phyloP scores from a whole-genome alignment of 805 yeast genomes.

The Alloascoidea africana region DNA sequence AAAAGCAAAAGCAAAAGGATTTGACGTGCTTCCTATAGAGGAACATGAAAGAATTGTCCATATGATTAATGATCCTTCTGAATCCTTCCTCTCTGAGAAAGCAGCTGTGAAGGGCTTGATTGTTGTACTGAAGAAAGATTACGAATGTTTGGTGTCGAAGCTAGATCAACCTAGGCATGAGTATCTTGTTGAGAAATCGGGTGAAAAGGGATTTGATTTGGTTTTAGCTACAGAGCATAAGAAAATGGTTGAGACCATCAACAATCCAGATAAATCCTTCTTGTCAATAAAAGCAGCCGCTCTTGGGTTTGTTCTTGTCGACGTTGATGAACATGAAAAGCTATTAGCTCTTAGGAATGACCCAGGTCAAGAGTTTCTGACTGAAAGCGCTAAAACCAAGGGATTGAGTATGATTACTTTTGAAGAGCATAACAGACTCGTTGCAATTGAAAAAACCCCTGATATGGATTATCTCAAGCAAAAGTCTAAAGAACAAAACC shows the following conservation, averaged over 20 bases:
- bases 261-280: conserved; percentile 15
- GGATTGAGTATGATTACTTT: neutral
- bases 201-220: neutral
- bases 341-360: neutral
- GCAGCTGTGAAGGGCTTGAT: neutral
- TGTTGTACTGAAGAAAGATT: conserved; percentile 8
- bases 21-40: conserved; percentile 6
- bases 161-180: neutral
- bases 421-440: neutral
- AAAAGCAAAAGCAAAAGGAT: conserved; percentile 8
- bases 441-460: neutral
- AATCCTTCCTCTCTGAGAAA: neutral
- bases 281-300: conserved; percentile 12
- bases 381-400: neutral
- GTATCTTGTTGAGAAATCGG: neutral
- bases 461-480: neutral
- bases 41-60: neutral
- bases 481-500: neutral
- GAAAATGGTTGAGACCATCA: conserved; percentile 13
- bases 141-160: conserved; percentile 4
- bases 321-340: neutral
- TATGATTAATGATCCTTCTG: neutral
- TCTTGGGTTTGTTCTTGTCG: conserved; percentile 8
- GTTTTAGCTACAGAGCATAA: conserved; percentile 9
- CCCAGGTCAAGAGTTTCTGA: neutral